Percentiles rank a stretch among this genome's conserved stretches.
Evolutionary conservation across 1,139 yeast species (phyloP).

Genomic region (Tardiomyces depauwii): DNA sequence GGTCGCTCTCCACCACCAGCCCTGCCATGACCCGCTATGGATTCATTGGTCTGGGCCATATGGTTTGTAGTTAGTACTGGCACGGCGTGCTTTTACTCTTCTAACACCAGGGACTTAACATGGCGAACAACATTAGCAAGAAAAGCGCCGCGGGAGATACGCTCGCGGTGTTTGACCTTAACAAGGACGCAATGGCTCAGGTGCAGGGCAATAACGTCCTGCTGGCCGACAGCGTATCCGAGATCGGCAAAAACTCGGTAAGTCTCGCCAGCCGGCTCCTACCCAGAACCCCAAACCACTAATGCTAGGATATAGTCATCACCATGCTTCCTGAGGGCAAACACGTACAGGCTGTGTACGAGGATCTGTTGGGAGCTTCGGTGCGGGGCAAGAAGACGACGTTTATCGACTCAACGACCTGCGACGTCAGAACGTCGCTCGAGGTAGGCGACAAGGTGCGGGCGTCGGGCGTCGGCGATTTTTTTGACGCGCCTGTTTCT

Average conservation of each 20-base stretch:
- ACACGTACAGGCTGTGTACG: constrained; percentile 38
- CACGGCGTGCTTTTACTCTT: not conserved
- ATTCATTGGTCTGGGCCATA: constrained; percentile 48
- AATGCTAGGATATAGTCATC: constrained; percentile 19
- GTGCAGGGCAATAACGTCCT: constrained; percentile 10
- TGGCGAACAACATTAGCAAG: constrained; percentile 44
- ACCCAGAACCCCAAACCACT: too few relatives aligned
- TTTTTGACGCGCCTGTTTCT: constrained; percentile 49
- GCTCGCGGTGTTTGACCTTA: constrained; percentile 37
- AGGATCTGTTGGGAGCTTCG: constrained; percentile 41
- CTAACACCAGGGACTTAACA: constrained; percentile 31
- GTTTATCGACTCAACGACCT: constrained; percentile 40
- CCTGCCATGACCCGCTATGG: constrained; percentile 20
- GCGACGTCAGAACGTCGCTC: constrained; percentile 41
- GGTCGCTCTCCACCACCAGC: not conserved
- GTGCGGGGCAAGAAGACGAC: constrained; percentile 28
- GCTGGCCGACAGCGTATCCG: constrained; percentile 24
- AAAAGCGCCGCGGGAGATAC: constrained; percentile 32
- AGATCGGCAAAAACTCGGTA: constrained; percentile 27
- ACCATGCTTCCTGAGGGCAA: constrained; percentile 54
- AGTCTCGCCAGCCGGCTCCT: not conserved
- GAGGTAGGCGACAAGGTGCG: constrained; percentile 21
- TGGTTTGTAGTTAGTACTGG: too few relatives aligned
- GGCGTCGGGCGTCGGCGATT: constrained; percentile 22
- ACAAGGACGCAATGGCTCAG: constrained; percentile 18